Evolutionary conservation across 371 early-diverging fungal genomes (phyloP).

Genomic region (Haplosporangium sp.): DNA sequence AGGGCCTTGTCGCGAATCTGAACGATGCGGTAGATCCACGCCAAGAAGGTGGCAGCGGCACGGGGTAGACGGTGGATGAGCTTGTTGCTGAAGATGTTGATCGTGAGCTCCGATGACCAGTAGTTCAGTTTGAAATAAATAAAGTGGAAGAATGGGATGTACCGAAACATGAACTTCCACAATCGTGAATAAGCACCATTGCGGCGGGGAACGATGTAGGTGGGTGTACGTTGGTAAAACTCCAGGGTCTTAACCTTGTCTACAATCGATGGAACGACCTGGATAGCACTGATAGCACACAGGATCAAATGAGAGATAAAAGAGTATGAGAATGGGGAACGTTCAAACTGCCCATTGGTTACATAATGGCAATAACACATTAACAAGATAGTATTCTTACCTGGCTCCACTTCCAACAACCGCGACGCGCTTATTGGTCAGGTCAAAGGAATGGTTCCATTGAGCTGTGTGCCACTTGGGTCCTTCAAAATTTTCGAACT

Average conservation of each 20-base stretch:
- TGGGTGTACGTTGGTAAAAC: slow-evolving; percentile 69
- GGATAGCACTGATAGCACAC: slow-evolving; percentile 57
- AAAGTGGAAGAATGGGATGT: slow-evolving; percentile 58
- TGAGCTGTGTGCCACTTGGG: slow-evolving; percentile 61
- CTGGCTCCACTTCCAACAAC: slow-evolving; percentile 67
- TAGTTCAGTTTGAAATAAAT: slow-evolving; percentile 36
- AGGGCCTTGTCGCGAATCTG: slow-evolving; percentile 19
- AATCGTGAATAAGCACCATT: slow-evolving; percentile 37
- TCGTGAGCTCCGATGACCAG: slow-evolving; percentile 32
- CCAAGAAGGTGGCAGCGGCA: slow-evolving; percentile 14
- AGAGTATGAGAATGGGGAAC: too few relatives aligned
- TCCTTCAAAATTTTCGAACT: slow-evolving; percentile 61
- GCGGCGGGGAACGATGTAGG: slow-evolving; percentile 56
- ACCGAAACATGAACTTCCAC: slow-evolving; percentile 54
- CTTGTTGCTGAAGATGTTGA: slow-evolving; percentile 38
- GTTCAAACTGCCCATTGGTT: neutral
- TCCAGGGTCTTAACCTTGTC: slow-evolving; percentile 57
- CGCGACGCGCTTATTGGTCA: slow-evolving; percentile 63
- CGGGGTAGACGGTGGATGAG: slow-evolving; percentile 22
- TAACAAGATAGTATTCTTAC: slow-evolving; percentile 31
- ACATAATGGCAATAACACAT: neutral
- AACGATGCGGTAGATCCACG: slow-evolving; percentile 36
- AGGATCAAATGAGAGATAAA: neutral
- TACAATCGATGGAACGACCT: slow-evolving; percentile 62
- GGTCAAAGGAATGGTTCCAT: slow-evolving; percentile 61